Conservation (phyloP, 306 rosid species). For the Lagenaria siceraria region DNA sequence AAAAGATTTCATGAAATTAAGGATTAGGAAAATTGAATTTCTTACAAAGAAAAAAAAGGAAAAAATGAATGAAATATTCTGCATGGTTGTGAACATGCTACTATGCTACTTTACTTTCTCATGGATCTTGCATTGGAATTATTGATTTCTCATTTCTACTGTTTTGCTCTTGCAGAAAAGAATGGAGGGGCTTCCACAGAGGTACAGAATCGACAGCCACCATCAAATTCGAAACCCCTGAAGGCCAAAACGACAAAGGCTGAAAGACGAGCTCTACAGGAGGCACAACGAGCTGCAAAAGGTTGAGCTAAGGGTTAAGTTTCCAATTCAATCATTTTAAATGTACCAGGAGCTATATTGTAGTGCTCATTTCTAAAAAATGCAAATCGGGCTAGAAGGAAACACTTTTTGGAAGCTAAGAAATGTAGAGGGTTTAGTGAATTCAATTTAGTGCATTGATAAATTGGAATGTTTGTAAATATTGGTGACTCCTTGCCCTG, state of each 20-base stretch:
- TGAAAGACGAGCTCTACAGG: constrained; percentile 77
- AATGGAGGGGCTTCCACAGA: constrained; percentile 19
- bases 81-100: not conserved
- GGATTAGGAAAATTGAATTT: no score
- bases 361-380: not conserved
- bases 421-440: not conserved
- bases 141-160: not conserved
- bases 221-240: constrained; percentile 24
- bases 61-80: not conserved
- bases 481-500: not conserved
- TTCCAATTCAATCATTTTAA: not conserved
- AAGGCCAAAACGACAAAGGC: constrained; percentile 64
- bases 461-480: not conserved
- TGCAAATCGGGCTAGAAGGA: not conserved
- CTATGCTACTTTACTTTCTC: not conserved
- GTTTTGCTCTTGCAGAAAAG: constrained; percentile 41
- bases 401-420: not conserved
- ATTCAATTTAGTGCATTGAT: not conserved
- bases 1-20: no score
- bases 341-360: not conserved
- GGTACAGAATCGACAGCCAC: constrained; percentile 8
- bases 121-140: not conserved
- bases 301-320: constrained; percentile 47
- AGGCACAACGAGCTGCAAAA: constrained; percentile 82
- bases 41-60: no score